Conservation (phyloP, 2,329 filamentous ascomycete genomes). For the Colletotrichum cuscutae region DNA sequence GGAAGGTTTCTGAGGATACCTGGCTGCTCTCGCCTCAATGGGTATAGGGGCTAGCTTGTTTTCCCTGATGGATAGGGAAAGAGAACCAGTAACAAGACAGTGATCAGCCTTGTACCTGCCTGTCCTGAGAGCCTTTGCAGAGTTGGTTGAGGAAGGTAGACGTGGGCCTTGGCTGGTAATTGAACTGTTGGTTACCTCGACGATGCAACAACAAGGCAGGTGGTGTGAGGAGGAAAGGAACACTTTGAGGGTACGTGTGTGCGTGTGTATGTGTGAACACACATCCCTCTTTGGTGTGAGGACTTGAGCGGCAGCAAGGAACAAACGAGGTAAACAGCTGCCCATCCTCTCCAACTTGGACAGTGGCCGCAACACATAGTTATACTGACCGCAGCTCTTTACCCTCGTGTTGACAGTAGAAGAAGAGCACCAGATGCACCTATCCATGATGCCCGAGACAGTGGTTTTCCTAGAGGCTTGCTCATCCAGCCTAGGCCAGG, state of each 20-base stretch:
- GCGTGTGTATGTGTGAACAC: not conserved
- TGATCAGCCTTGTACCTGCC: slow-evolving; percentile 5
- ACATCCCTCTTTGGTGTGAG: not conserved
- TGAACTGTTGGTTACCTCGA: not conserved
- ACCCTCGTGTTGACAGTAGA: not conserved
- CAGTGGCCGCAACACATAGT: slow-evolving; percentile 13
- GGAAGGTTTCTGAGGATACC: not conserved
- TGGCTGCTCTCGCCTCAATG: not conserved
- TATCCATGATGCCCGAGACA: slow-evolving; percentile 37
- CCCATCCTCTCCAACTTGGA: not conserved
- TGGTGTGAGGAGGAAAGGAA: not conserved
- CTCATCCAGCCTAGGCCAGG: slow-evolving; percentile 19
- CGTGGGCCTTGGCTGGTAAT: not conserved
- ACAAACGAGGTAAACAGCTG: not conserved
- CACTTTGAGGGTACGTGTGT: not conserved
- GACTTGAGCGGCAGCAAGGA: not conserved
- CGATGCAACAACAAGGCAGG: not conserved
- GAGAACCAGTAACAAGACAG: not conserved
- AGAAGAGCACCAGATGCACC: slow-evolving; percentile 31
- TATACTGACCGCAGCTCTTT: slow-evolving; percentile 8
- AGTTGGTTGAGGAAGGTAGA: not conserved
- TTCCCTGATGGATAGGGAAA: not conserved
- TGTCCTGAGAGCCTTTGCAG: not conserved
- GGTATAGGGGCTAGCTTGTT: not conserved
- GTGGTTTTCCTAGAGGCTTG: slow-evolving; percentile 15